These are phyloP conservation scores for Marchantia polymorpha DNA, from an alignment of 225 moss, liverwort and hornwort genomes.

Conservation along the genomic window DNA sequence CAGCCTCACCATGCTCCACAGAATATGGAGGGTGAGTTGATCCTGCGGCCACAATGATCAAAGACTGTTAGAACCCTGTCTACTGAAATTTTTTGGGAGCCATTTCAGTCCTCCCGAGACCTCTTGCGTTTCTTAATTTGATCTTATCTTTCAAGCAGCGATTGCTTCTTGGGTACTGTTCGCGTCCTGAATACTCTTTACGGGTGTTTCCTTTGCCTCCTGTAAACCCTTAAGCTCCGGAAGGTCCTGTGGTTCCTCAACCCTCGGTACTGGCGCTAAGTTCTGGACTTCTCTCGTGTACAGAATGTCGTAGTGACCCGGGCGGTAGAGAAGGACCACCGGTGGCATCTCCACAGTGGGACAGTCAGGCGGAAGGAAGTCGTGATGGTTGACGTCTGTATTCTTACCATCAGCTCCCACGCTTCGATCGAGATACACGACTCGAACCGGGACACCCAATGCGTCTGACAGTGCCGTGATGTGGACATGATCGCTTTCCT, in stretches of 20 bases:
- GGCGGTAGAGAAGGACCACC: slow-evolving; percentile 79
- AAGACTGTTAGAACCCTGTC: neutral
- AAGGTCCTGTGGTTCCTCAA: neutral
- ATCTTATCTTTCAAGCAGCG: neutral
- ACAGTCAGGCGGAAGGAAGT: slow-evolving; percentile 64
- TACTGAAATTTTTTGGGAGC: neutral
- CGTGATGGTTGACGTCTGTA: slow-evolving; percentile 89
- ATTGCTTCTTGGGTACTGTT: neutral
- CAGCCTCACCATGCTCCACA: slow-evolving; percentile 15
- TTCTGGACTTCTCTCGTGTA: slow-evolving; percentile 41
- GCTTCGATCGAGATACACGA: slow-evolving; percentile 94
- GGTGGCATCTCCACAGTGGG: slow-evolving; percentile 37
- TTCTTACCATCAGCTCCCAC: slow-evolving; percentile 69
- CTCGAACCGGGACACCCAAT: slow-evolving; percentile 88
- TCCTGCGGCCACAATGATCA: neutral
- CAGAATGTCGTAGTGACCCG: slow-evolving; percentile 85
- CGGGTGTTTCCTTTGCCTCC: neutral
- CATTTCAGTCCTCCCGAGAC: slow-evolving; percentile 9
- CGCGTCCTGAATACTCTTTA: neutral
- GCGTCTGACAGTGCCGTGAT: slow-evolving; percentile 95
- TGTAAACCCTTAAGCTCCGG: neutral
- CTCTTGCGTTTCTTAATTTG: neutral
- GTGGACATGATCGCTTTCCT: slow-evolving; percentile 98
- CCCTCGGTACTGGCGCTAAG: neutral
- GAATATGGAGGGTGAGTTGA: slow-evolving; percentile 3